A percentile compares a stretch with the other conserved stretches of the same genome.
phyloP scores from a whole-genome alignment of 2,329 filamentous ascomycete genomes.

The Colletotrichum sp. region DNA sequence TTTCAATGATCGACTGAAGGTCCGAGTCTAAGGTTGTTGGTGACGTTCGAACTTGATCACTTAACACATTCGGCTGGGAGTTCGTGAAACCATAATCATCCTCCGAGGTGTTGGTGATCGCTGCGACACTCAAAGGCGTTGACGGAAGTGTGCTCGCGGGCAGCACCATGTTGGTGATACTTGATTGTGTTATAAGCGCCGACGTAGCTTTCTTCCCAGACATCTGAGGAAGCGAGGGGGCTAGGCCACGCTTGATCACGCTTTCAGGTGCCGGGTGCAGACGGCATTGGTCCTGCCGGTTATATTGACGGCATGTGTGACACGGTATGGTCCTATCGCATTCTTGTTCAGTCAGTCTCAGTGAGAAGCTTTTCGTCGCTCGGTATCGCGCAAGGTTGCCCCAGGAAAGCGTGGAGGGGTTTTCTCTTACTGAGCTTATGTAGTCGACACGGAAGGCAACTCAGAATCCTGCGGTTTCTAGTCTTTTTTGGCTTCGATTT shows the following conservation, averaged over 20 bases:
- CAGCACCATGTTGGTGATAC: not conserved
- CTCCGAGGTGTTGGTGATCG: not conserved
- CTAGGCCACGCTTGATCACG: not conserved
- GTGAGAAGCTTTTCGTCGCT: not conserved
- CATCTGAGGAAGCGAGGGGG: not conserved
- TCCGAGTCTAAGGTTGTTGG: not conserved
- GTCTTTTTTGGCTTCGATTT: not conserved
- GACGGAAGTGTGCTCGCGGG: not conserved
- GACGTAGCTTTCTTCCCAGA: not conserved
- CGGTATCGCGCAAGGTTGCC: not conserved
- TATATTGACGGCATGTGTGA: constrained; percentile 32
- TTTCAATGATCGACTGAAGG: not conserved
- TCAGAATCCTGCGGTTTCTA: constrained; percentile 21
- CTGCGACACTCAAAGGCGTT: not conserved
- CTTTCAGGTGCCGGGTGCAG: constrained; percentile 27
- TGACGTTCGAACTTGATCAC: not conserved
- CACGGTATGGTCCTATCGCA: constrained; percentile 36
- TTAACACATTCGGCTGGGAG: not conserved
- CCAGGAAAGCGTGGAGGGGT: not conserved
- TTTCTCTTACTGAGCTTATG: constrained; percentile 31
- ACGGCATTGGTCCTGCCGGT: constrained; percentile 32
- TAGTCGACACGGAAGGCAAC: constrained; percentile 34
- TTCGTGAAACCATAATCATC: not conserved
- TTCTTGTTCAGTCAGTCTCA: not conserved
- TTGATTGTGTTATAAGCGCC: not conserved